Conservation (phyloP, 441 rosid species). For the Pelargonium citronellum region DNA sequence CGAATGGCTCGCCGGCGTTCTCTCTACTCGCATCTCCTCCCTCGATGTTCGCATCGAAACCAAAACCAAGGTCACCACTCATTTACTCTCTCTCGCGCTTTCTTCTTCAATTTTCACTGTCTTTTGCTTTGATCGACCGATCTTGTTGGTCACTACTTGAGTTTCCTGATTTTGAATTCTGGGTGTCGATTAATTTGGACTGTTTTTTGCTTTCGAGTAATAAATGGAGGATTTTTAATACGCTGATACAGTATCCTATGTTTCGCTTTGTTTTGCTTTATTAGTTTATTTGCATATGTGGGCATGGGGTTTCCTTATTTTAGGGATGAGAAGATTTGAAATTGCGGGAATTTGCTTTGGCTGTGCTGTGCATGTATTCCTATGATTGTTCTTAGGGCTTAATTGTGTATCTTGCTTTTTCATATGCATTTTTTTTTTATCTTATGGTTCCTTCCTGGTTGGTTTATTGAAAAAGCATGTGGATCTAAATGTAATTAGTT, state of each 20-base stretch:
- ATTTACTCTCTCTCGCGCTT: neutral
- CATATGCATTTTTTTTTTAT: neutral
- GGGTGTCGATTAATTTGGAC: neutral
- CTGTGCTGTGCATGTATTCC: neutral
- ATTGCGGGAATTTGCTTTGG: neutral
- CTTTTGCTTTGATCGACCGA: neutral
- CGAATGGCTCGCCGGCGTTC: slow-evolving; percentile 73
- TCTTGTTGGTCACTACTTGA: neutral
- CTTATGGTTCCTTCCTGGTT: neutral
- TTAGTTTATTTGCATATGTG: no score
- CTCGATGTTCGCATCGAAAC: slow-evolving; percentile 91
- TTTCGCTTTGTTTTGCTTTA: no score
- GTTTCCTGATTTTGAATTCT: neutral
- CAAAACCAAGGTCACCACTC: slow-evolving; percentile 63
- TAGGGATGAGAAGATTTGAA: neutral
- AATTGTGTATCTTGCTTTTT: neutral
- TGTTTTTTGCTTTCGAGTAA: neutral
- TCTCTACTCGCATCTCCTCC: slow-evolving; percentile 77
- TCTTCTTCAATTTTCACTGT: slow-evolving; percentile 1
- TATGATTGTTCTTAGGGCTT: neutral
- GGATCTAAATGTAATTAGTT: neutral
- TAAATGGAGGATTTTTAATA: neutral
- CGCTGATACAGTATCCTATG: neutral
- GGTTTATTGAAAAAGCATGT: neutral
- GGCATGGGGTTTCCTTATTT: neutral